These are phyloP conservation scores for Podosphaera aphanis DNA, from an alignment of 2,329 filamentous ascomycete species.

Conservation along the genomic window DNA sequence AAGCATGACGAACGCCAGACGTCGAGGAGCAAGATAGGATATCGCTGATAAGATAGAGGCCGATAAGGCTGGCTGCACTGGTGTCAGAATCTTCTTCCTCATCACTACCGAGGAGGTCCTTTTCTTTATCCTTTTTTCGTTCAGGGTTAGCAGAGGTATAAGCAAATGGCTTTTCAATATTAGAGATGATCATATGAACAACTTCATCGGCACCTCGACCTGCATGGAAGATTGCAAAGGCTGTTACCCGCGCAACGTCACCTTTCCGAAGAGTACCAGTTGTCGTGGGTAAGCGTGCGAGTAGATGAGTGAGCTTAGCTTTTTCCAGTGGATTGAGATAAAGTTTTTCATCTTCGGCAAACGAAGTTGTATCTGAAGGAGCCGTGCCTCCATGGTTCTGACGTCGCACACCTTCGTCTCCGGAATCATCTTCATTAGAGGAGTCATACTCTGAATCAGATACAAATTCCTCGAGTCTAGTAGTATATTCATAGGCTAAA, in stretches of 20 bases:
- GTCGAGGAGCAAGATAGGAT: slow-evolving; percentile 41
- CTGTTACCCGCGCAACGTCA: slow-evolving; percentile 64
- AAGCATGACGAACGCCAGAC: slow-evolving; percentile 39
- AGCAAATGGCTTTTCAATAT: slow-evolving; percentile 55
- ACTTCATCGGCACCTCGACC: slow-evolving; percentile 72
- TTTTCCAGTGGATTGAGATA: slow-evolving; percentile 69
- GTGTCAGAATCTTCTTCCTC: slow-evolving; percentile 33
- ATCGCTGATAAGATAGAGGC: slow-evolving; percentile 54
- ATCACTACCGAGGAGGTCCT: slow-evolving; percentile 17
- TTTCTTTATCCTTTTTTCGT: slow-evolving; percentile 19
- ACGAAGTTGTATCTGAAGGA: slow-evolving; percentile 16
- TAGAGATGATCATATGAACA: slow-evolving; percentile 66
- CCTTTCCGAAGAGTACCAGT: slow-evolving; percentile 56
- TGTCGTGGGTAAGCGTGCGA: slow-evolving; percentile 59
- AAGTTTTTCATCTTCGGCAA: slow-evolving; percentile 16
- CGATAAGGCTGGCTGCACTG: slow-evolving; percentile 54
- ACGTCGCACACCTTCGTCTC: slow-evolving; percentile 21
- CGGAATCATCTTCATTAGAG: slow-evolving; percentile 58
- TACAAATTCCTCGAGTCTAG: slow-evolving; percentile 53
- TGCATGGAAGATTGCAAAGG: slow-evolving; percentile 74
- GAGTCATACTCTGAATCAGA: slow-evolving; percentile 72
- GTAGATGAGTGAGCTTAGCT: slow-evolving; percentile 59
- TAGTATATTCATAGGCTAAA: slow-evolving; percentile 62
- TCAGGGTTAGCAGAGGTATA: slow-evolving; percentile 47
- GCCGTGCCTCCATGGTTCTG: slow-evolving; percentile 21